These are phyloP conservation scores for Rhodotorula sp. DNA, from an alignment of 1,284 basidiomycete genomes.

Conservation along the genomic window DNA sequence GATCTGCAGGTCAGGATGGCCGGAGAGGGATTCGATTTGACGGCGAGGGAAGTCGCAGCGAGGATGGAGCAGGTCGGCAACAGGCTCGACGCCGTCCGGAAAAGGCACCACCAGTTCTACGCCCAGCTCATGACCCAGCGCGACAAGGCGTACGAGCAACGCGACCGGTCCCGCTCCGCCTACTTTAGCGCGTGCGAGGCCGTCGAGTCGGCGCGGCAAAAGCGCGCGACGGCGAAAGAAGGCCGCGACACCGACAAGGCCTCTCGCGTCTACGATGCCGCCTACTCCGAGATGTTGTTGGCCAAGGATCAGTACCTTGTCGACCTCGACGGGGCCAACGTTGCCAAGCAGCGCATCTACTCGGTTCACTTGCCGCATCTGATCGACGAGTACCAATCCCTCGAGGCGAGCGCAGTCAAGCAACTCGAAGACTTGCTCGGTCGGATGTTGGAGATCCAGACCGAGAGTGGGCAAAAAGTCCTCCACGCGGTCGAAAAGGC, in stretches of 20 bases:
- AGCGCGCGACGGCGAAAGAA: conserved; percentile 25
- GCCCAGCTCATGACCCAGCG: conserved; percentile 26
- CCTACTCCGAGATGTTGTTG: conserved; percentile 27
- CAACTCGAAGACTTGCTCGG: conserved; percentile 21
- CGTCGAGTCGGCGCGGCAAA: conserved; percentile 33
- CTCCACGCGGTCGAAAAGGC: conserved; percentile 1
- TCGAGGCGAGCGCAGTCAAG: conserved; percentile 22
- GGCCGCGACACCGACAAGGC: conserved; percentile 29
- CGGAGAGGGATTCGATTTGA: conserved; percentile 4
- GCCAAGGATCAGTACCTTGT: conserved; percentile 36
- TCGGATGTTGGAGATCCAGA: conserved; percentile 15
- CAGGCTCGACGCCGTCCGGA: conserved; percentile 26
- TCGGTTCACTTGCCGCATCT: conserved; percentile 28
- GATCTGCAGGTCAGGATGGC: conserved; percentile 26
- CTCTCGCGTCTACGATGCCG: conserved; percentile 20
- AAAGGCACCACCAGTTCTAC: conserved; percentile 36
- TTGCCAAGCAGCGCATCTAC: conserved; percentile 32
- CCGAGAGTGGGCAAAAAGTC: conserved; percentile 7
- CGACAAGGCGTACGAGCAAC: conserved; percentile 21
- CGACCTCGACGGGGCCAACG: conserved; percentile 32
- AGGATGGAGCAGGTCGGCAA: conserved; percentile 9
- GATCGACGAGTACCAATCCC: conserved; percentile 35
- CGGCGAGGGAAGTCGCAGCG: conserved; percentile 8
- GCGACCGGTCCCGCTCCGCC: conserved; percentile 26
- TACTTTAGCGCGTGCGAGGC: conserved; percentile 37